Evolutionary conservation across 2,329 filamentous ascomycete genomes (phyloP).

Genomic region (Camptophora hylomeconis): DNA sequence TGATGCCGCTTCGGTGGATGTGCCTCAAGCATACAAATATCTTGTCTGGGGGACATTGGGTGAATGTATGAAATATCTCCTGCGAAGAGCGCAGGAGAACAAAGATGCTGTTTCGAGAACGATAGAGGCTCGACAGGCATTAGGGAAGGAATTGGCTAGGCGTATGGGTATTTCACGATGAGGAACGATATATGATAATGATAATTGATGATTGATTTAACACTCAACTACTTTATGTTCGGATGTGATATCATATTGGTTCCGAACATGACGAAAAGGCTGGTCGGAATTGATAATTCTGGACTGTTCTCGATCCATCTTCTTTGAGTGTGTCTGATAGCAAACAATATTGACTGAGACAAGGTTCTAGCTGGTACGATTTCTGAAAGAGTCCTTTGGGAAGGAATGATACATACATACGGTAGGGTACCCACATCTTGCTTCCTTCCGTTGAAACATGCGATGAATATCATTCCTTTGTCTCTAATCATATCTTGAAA

Average conservation of each 20-base stretch:
- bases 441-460: too few relatives aligned
- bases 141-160: constrained; percentile 37
- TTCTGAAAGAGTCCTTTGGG: too few relatives aligned
- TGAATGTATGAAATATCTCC: constrained; percentile 70
- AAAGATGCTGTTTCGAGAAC: constrained; percentile 47
- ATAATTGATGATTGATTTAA: too few relatives aligned
- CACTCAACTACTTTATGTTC: constrained; percentile 5
- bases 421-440: too few relatives aligned
- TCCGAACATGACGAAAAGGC: constrained; percentile 1
- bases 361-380: too few relatives aligned
- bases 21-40: constrained; percentile 41
- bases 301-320: too few relatives aligned
- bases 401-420: too few relatives aligned
- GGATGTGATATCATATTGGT: constrained; percentile 6
- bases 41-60: constrained; percentile 43
- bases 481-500: too few relatives aligned
- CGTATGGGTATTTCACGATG: constrained; percentile 13
- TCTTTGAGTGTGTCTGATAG: too few relatives aligned
- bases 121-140: constrained; percentile 36
- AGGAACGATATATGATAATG: neutral
- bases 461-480: too few relatives aligned
- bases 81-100: constrained; percentile 46
- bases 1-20: constrained; percentile 21
- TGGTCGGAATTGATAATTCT: neutral
- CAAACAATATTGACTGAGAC: too few relatives aligned